phyloP scores from a whole-genome alignment of 169 alveolate genomes.

The Cryptosporidium sp. region DNA sequence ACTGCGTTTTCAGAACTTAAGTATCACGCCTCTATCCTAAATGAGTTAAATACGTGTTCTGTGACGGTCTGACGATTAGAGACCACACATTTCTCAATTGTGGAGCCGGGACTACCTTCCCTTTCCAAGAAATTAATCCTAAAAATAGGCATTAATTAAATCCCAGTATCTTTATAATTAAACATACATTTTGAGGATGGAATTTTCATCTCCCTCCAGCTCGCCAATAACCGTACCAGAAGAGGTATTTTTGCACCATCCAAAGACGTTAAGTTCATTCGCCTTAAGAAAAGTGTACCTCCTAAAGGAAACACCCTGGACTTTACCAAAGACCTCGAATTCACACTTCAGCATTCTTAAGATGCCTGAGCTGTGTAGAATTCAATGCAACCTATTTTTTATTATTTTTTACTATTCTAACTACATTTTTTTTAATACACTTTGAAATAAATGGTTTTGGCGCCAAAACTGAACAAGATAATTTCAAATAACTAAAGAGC shows the following conservation, averaged over 20 bases:
- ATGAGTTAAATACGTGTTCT: conserved; percentile 6
- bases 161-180: not conserved
- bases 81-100: conserved; percentile 32
- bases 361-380: not conserved
- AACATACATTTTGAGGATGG: conserved; percentile 36
- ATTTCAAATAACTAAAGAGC: not conserved
- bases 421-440: no score
- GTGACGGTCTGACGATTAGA: conserved; percentile 3
- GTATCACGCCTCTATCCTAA: not conserved
- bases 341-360: conserved; percentile 48
- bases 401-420: no score
- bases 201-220: conserved; percentile 76
- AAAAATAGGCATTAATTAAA: not conserved
- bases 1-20: not conserved
- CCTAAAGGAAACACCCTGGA: conserved; percentile 83
- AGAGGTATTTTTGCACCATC: conserved; percentile 79
- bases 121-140: conserved; percentile 52
- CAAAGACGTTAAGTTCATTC: conserved; percentile 75
- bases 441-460: not conserved
- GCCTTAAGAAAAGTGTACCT: conserved; percentile 77
- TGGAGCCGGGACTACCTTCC: conserved; percentile 61
- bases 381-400: not conserved
- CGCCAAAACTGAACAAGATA: not conserved
- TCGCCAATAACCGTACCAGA: conserved; percentile 81
- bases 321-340: conserved; percentile 81